Base-by-base conservation (phyloP, 192 early-diverging fungal species). In the Coemansia sp. region DNA sequence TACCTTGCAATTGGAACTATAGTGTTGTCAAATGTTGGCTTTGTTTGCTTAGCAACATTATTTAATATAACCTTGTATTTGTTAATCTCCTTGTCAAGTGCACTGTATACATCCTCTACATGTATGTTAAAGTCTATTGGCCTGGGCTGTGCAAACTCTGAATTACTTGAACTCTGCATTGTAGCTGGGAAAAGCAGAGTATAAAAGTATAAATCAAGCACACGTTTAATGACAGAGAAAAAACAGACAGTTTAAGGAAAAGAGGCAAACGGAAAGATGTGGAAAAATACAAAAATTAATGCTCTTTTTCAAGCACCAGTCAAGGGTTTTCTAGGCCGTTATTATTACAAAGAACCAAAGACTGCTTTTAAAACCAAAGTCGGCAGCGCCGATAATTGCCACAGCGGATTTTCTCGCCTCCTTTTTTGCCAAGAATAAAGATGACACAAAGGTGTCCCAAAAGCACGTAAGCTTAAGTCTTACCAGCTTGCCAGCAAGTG, bases 1-100 rank as follows among this genome's bases (percentile, higher is more conserved):
- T 38, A 48, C 23, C 16, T 62, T 18, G 74, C 74, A n/a, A 76
- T 35, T 1, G 74, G 68, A 0, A 69, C 45, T 20, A 76, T 61
- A 0, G 38, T 39, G 35, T 76, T 76, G n/a, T 53, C 51, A 62
- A 71, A 76, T 7, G 74, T 70, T 1, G 68, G 68, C 3, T 38
- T 54, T 24, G 64, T 59, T 29, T 76, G 74, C 3, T 22, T n/a
- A 3, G 68, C 74, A 11, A 64, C 65, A 3, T 2, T 18, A n/a
- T 71, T 61, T 13, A 70, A 43, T 12, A 45, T 54, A 9, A 23
- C n/a, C n/a, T 49, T 65, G 14, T 61, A 60, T 23, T 59, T 45
- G 13, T 16, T 5, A 9, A 60, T 43, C 0, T 32, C 35, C 6
- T 24, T 20, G 16, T 41, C 37, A 35, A 37, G 9, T 8, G 39